phyloP scores from a whole-genome alignment of 176 grass and related monocot species.

The Raddia guianensis region DNA sequence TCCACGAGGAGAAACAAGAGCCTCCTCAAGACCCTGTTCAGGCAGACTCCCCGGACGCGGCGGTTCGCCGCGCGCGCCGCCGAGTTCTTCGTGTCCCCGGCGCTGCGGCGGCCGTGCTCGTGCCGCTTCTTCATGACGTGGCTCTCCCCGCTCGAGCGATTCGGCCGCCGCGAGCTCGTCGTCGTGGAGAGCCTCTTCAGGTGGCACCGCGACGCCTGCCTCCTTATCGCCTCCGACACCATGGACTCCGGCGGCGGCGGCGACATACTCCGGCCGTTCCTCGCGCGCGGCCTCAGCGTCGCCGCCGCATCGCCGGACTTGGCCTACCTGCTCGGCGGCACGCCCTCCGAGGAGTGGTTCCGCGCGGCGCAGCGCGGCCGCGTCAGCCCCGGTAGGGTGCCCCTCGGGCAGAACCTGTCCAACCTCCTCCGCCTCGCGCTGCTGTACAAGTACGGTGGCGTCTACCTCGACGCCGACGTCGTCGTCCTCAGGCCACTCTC shows the following conservation, averaged over 20 bases:
- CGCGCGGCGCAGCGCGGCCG: slow-evolving; percentile 36
- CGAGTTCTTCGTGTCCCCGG: slow-evolving; percentile 46
- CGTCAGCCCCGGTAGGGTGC: slow-evolving; percentile 60
- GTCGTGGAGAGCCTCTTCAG: slow-evolving; percentile 82
- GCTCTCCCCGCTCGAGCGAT: slow-evolving; percentile 66
- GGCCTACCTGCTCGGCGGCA: slow-evolving; percentile 55
- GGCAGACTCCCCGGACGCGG: slow-evolving; percentile 32
- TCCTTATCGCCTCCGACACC: slow-evolving; percentile 73
- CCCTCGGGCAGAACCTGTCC: slow-evolving; percentile 90
- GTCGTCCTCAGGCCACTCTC: slow-evolving; percentile 58
- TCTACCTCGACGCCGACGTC: slow-evolving; percentile 84
- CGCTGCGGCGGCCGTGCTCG: slow-evolving; percentile 30
- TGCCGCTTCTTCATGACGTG: slow-evolving; percentile 82
- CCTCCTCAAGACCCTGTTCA: slow-evolving; percentile 44
- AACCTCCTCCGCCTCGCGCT: slow-evolving; percentile 82
- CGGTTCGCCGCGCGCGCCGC: slow-evolving; percentile 49
- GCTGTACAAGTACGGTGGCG: slow-evolving; percentile 71
- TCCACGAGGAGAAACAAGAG: slow-evolving; percentile 45
- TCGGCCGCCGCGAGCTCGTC: slow-evolving; percentile 68
- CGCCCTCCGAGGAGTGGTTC: slow-evolving; percentile 66
- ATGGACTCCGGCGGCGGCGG: slow-evolving; percentile 63
- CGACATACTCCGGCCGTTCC: slow-evolving; percentile 55
- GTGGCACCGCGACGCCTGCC: slow-evolving; percentile 71
- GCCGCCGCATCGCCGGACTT: slow-evolving; percentile 62
- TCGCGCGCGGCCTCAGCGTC: slow-evolving; percentile 54